Evolutionary conservation across 2,329 filamentous ascomycete genomes (phyloP), one percentile per base, ranked within the genome.

Genomic region (Pseudogymnoascus sp.): DNA sequence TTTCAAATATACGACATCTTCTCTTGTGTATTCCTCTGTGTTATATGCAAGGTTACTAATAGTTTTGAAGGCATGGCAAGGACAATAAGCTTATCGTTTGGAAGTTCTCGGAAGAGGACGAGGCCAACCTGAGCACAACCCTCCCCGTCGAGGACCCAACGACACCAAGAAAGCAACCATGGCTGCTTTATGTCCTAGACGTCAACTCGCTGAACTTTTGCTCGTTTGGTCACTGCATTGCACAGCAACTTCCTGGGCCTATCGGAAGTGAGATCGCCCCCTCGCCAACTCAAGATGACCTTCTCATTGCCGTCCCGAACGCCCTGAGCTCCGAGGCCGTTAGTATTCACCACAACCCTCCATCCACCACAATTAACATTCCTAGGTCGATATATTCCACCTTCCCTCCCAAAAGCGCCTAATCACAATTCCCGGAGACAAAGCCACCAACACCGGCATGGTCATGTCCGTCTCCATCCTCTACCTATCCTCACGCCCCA

Each of bases 121-220:
- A 94, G 68, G 72, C 78, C 20, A 72, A 77, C 14, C 77, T 96
- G 65, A 89, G 86, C 67, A 86, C 80, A 34, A 77, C 76, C 7
- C 76, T 95, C 11, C 93, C 93, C 0, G 81, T 93, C 32, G 90
- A 95, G 64, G 74, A 76, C 54, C 76, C 71, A 1, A 73, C 72
- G 28, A 74, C 73, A 50, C 73, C 72, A 58, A 81, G 76, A 65
- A 82, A 80, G 16, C 81, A 86, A 68, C 94, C 94, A 30, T 96
- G 90, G 91, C 77, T 97, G n/a, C 74, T 96, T 20, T 84, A 96
- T 73, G 82, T 89, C 3, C 76, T 99, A 4, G 80, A 89, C 4
- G 91, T 97, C 43, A 97, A 97, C 70, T 91, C 93, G 1, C 83
- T 97, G 76, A 99, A 97, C 71, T 99, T 97, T 72, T 99, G 94